Percentiles rank a stretch among this genome's conserved stretches.
These are phyloP conservation scores for Leishmania guyanensis DNA, from an alignment of 208 protist species.

Conservation along the genomic window DNA sequence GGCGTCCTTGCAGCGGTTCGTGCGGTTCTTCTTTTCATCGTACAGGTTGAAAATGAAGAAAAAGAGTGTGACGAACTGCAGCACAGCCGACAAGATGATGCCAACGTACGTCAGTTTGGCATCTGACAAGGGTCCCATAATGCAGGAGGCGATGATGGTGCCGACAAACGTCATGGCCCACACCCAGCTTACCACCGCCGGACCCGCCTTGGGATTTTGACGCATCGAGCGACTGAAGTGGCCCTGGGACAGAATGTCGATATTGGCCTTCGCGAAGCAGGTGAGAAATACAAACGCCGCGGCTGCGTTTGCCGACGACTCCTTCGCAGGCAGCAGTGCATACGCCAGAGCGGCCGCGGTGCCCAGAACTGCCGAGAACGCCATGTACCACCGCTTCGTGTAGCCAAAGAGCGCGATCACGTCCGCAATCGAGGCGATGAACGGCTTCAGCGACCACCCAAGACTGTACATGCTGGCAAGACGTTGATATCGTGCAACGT, in stretches of 20 bases:
- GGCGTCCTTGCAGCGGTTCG: constrained; percentile 36
- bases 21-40: constrained; percentile 43
- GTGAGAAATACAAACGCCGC: constrained; percentile 44
- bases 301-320: constrained; percentile 26
- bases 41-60: constrained; percentile 62
- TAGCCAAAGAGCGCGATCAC: constrained; percentile 49
- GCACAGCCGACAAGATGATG: constrained; percentile 31
- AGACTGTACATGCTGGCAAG: constrained; percentile 35
- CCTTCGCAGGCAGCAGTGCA: constrained; percentile 37
- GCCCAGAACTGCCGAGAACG: constrained; percentile 32
- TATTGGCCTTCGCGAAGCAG: constrained; percentile 36
- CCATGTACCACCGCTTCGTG: constrained; percentile 61
- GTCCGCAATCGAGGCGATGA: constrained; percentile 46
- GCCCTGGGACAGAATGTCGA: constrained; percentile 67
- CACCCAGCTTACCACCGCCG: constrained; percentile 48
- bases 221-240: constrained; percentile 57
- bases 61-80: constrained; percentile 33
- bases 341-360: constrained; percentile 27
- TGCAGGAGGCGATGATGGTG: constrained; percentile 34
- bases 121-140: constrained; percentile 53
- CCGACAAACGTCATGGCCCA: constrained; percentile 47
- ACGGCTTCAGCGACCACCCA: constrained; percentile 52
- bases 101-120: constrained; percentile 22
- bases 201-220: constrained; percentile 29
- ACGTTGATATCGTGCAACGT: constrained; percentile 40